A percentile compares a stretch with the other conserved stretches of the same genome.
These are phyloP conservation scores for Cryptococcus neoformans DNA, from an alignment of 1,284 basidiomycete species.

Conservation along the genomic window DNA sequence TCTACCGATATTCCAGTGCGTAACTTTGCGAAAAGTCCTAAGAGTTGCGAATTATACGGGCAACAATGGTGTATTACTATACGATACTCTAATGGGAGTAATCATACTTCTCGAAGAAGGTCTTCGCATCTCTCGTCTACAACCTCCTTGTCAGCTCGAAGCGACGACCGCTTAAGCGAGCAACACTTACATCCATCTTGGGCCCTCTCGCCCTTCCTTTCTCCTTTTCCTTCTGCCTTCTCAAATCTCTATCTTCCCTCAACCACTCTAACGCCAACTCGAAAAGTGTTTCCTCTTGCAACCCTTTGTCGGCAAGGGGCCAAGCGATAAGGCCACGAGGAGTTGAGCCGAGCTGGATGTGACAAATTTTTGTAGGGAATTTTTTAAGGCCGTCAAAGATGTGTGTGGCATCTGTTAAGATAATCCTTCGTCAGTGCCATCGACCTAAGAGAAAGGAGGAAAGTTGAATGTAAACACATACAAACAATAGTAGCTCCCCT, in stretches of 20 bases:
- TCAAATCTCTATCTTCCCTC: conserved; percentile 68
- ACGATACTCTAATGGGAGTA: conserved; percentile 32
- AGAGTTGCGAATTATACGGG: too few species aligned
- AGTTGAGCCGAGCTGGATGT: conserved; percentile 73
- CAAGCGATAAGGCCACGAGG: conserved; percentile 65
- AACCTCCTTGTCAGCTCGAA: background rate
- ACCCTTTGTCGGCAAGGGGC: conserved; percentile 52
- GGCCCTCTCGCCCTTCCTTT: conserved; percentile 67
- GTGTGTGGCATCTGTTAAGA: conserved; percentile 72
- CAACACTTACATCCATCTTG: conserved; percentile 56
- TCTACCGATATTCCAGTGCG: too few species aligned
- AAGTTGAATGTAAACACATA: conserved; percentile 46
- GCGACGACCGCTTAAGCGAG: background rate
- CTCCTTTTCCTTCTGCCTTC: conserved; percentile 57
- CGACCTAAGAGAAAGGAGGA: background rate
- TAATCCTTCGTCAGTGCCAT: background rate
- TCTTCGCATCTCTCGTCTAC: conserved; percentile 70
- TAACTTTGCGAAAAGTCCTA: too few species aligned
- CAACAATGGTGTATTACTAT: too few species aligned
- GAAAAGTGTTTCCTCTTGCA: conserved; percentile 57
- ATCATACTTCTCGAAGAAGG: conserved; percentile 80
- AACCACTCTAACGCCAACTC: conserved; percentile 78
- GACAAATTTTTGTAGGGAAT: conserved; percentile 87
- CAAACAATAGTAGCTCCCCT: conserved; percentile 89
- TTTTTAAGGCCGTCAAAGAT: conserved; percentile 84